These are phyloP conservation scores for Nicotiana attenuata DNA, from an alignment of 257 asterid genomes.

Conservation along the genomic window DNA sequence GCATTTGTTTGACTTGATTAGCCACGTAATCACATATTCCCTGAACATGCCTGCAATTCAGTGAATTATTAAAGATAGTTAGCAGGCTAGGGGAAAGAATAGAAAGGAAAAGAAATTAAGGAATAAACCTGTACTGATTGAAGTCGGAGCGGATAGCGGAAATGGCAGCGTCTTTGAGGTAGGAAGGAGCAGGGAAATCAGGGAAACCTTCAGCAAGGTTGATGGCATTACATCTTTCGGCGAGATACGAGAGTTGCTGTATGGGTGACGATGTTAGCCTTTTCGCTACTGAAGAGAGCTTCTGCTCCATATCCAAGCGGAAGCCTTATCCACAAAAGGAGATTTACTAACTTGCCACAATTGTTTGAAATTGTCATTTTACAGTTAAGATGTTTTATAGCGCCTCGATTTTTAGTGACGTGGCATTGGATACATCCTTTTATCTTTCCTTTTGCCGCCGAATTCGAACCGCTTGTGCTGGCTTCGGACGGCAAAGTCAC, in stretches of 20 bases:
- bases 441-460: no score
- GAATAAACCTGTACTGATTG: slow-evolving; percentile 78
- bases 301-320: slow-evolving; percentile 39
- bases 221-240: slow-evolving; percentile 70
- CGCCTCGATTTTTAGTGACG: no score
- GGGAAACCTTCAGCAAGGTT: slow-evolving; percentile 95
- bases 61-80: background rate
- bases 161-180: slow-evolving; percentile 66
- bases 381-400: no score
- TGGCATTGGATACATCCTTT: no score
- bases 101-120: background rate
- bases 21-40: slow-evolving; percentile 69
- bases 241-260: slow-evolving; percentile 63
- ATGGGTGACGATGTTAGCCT: slow-evolving; percentile 60
- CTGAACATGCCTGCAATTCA: slow-evolving; percentile 57
- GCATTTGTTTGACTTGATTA: slow-evolving; percentile 48
- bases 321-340: no score
- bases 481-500: no score
- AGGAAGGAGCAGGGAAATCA: slow-evolving; percentile 69
- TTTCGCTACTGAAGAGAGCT: slow-evolving; percentile 62
- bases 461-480: no score
- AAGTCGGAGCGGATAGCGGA: slow-evolving; percentile 74
- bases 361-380: no score
- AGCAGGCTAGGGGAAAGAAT: no score
- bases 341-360: no score